Base-by-base conservation (phyloP, 2,329 filamentous ascomycete species). In the Aspergillus neotritici region DNA sequence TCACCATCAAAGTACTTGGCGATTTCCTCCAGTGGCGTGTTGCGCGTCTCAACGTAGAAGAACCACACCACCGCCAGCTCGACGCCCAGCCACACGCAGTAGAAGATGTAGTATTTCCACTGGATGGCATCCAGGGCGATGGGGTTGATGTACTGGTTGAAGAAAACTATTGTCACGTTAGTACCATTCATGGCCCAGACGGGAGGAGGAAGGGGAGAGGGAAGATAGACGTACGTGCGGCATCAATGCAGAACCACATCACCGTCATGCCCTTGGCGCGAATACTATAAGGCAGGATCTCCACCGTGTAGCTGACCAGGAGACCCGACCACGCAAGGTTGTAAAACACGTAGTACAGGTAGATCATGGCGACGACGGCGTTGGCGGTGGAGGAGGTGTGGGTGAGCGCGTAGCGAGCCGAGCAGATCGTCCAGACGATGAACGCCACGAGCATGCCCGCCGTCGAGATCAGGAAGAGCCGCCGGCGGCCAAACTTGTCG, bases 241-340 rank as follows among this genome's bases (percentile, higher is more conserved):
- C 45, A 21, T 65, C 58, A 43, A 65, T 57, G 36, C 57, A 61
- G 31, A 63, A 50, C 52, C 60, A 61, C 58, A 64, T 62, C 42
- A 66, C 54, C 0, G 60, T 63, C 40, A 74, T 60, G 33, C 72
- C 73, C 60, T 73, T 73, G 45, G 71, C 69, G 38, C 73, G 70
- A 43, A 75, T 67, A 46, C 66, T 67, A 61, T 70, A 76, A 3
- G 72, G 71, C 44, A 74, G 56, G 47, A 76, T 74, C 49, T 76
- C 72, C 40, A 68, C 66, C 3, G 67, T 66, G 57, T 75, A 69
- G 3, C 59, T 58, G 8, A 65, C 57, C 12, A 68, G 52, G 13
- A 69, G 50, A 25, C 62, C 61, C 4, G 53, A 59, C 54, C 55
- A 66, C 12, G 65, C 68, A 32, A 71, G 52, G 44, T 67, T 66